Base-by-base conservation (phyloP, 306 rosid species). In the Carpinus viminea region DNA sequence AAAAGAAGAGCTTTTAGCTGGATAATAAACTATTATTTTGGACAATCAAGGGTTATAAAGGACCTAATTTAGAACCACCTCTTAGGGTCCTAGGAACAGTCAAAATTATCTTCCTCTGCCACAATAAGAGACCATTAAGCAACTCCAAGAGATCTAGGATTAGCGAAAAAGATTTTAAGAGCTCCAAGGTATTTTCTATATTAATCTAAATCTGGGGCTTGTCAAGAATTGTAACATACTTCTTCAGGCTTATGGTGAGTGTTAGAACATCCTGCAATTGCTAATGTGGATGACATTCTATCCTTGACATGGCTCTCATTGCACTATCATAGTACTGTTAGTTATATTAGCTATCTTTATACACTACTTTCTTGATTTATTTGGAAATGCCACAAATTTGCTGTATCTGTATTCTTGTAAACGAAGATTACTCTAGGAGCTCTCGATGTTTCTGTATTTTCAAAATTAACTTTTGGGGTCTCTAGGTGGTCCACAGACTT, bases 401-500 rank as follows among this genome's bases (percentile, higher is more conserved):
- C 31, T 57, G 4, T 57, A 57, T 57, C 31, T 57, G 4, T 21
- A 17, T 57, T 57, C 34, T 15, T 53, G 21, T 53, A 21, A 57
- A 20, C 2, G 3, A 41, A 5, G 45, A 41, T 5, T 5, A 20
- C 28, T 20, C 31, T 17, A 56, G 62, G 62, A 41, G 45, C 45
- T 41, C 45, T 41, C 45, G 6, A 41, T 41, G 45, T 41, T 41
- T 41, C 45, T 8, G 7, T 41, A 41, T 41, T 41, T 41, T 41
- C 7, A 41, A 41, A 41, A 12, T 79, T 11, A 38, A n/a, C 46
- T 21, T 69, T 60, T 43, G 77, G 24, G 48, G 66, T 52, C 34
- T 38, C 20, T 77, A 31, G 60, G 53, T 66, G 68, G 65, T 41
- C 68, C 28, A 43, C 21, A 52, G 74, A 47, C 72, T 51, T 72